Evolutionary conservation across 148 eudicot genomes (phyloP), one percentile per base, ranked within the genome.

Genomic region (Tetragonia tetragonoides): DNA sequence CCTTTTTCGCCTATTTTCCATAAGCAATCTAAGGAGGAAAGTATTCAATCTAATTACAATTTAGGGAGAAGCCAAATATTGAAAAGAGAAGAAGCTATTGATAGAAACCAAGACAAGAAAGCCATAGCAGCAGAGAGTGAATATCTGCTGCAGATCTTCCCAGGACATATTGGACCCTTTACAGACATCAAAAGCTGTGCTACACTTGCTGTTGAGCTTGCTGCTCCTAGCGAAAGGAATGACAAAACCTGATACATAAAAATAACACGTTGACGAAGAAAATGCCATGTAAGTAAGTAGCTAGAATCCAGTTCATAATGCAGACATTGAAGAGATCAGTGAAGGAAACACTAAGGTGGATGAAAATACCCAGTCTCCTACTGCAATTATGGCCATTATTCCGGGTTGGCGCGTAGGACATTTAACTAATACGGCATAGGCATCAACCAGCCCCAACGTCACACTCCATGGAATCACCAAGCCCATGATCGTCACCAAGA

Each of bases 381-480:
- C 59, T 12, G 89, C 82, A 51, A 95, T 82, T 39, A 90, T 73
- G 2, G 86, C 76, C 84, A 90, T 85, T 65, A 91, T 78, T 71
- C 90, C 91, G 0, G 81, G 83, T 82, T 88, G 96, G 54, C 88
- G 93, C 54, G 89, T 2, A 34, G 97, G 93, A 63, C 85, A 86
- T 71, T 87, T 90, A 34, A 88, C 78, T 60, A 91, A 86, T 42
- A 93, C 86, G 0, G 93, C 85, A 76, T 90, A 93, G 9, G 82
- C 92, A 74, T 95, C 99, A 20, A 88, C 93, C 61, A 93, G 63
- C 44, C 93, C 93, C 42, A 95, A 72, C 8, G 97, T 91, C 80
- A 89, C 80, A 76, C 99, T 92, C 99, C 99, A 95, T n/a, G 99
- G 96, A 79, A 93, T 85, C 68, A 93, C 85, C 84, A 95, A 83